Conservation (phyloP, 2,329 filamentous ascomycete species). For the Xylariaceae sp. region DNA sequence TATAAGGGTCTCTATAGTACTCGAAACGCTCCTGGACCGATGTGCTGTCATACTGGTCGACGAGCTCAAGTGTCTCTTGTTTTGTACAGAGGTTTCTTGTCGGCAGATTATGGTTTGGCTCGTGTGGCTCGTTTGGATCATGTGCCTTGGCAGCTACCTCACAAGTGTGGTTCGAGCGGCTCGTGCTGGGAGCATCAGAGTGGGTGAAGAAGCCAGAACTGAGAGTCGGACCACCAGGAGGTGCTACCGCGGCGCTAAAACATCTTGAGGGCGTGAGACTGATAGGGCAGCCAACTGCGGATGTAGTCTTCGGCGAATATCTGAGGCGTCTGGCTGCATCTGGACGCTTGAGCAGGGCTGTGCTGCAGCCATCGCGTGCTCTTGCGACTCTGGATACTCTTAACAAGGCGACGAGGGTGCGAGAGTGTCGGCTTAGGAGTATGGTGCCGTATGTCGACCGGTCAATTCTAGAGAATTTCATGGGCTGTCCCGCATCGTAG, state of each 20-base stretch:
- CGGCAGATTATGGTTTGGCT: background rate
- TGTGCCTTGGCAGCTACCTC: slow-evolving; percentile 2
- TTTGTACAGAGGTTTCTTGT: slow-evolving; percentile 10
- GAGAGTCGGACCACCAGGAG: slow-evolving; percentile 9
- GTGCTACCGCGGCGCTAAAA: slow-evolving; percentile 17
- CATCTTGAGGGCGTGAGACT: no score
- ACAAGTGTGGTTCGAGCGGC: slow-evolving; percentile 18
- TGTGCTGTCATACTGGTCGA: slow-evolving; percentile 41
- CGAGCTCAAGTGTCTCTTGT: slow-evolving; percentile 43
- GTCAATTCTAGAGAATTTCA: slow-evolving; percentile 54
- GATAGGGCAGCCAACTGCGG: no score
- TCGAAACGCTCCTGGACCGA: slow-evolving; percentile 47
- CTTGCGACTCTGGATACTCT: background rate
- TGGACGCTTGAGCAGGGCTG: background rate
- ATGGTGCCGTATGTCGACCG: slow-evolving; percentile 52
- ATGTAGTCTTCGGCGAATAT: no score
- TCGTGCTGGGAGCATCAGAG: background rate
- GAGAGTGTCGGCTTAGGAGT: slow-evolving; percentile 40
- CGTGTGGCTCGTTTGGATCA: background rate
- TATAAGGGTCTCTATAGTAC: slow-evolving; percentile 44
- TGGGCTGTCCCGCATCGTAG: slow-evolving; percentile 42
- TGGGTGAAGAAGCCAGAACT: slow-evolving; percentile 16
- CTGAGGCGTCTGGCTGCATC: slow-evolving; percentile 1
- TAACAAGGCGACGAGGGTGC: no score
- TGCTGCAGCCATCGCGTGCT: slow-evolving; percentile 2